Base-by-base conservation (phyloP, 2,329 filamentous ascomycete genomes). In the Stachybotrys chartarum region DNA sequence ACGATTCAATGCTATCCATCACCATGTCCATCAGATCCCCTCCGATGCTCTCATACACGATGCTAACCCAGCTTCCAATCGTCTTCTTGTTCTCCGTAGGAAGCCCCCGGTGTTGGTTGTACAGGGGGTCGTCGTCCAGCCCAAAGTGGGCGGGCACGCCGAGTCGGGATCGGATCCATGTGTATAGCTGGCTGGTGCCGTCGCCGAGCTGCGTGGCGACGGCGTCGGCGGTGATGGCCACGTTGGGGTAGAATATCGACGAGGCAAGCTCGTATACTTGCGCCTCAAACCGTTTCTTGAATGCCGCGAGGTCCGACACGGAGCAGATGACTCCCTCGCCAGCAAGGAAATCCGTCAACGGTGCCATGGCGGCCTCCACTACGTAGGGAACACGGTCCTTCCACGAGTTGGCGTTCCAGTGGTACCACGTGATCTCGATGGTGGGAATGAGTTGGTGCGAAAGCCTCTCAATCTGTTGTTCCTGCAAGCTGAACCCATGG, bases 21-120 rank as follows among this genome's bases (percentile, higher is more conserved):
- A 67, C 60, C 58, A 61, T 58, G 30, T 68, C 64, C 61, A 69
- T 66, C 58, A 68, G 49, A 11, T 61, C 57, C 3, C 51, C 56
- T 54, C 54, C 61, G 30, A 69, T 24, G 30, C 64, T 67, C 61
- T 71, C 68, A 51, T 70, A 70, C 2, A 70, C 60, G 31, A 60
- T 63, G 48, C 59, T 66, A 10, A 70, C 65, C 61, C 66, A 66
- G 50, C 58, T 64, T 11, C 68, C 68, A 30, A 70, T 69, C 5
- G 69, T 71, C 59, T 65, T 68, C 59, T 67, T 68, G 10, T 50
- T 54, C 31, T 66, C 59, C 1, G 59, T 60, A 5, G 61, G 48
- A 3, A 61, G 54, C 0, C 61, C 61, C 49, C 62, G 61, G 11
- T 62, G 59, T 1, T 55, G 56, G 18, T 60, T 63, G 16, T 64